A percentile compares a stretch with the other conserved stretches of the same genome.
Evolutionary conservation across 1,284 basidiomycete species (phyloP).

Genomic region (Ceratobasidium papillatum): DNA sequence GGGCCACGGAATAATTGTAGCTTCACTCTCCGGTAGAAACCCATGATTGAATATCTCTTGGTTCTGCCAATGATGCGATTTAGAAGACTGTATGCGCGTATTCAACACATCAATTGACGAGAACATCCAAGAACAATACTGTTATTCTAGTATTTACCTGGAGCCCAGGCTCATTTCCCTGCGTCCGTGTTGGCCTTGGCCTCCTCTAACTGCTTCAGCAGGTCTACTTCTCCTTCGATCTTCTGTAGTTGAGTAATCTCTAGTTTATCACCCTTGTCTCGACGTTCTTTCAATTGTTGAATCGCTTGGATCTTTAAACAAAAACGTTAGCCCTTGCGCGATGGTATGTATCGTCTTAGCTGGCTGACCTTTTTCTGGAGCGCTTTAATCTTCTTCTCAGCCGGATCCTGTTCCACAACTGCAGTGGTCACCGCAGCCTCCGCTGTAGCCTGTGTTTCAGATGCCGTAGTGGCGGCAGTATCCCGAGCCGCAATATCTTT

Average conservation of each 20-base stretch:
- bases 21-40: too few relatives aligned
- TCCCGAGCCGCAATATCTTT: slow-evolving; percentile 29
- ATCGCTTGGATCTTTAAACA: slow-evolving; percentile 29
- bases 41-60: too few relatives aligned
- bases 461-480: background rate
- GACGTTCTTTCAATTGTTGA: slow-evolving; percentile 24
- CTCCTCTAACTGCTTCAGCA: slow-evolving; percentile 29
- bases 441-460: background rate
- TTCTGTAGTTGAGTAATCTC: slow-evolving; percentile 32
- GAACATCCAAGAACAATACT: background rate
- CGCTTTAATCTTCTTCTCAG: slow-evolving; percentile 15
- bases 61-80: too few relatives aligned
- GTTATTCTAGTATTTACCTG: background rate
- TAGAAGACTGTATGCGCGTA: background rate
- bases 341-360: background rate
- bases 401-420: background rate
- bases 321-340: background rate
- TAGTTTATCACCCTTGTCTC: slow-evolving; percentile 33
- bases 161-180: background rate
- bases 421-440: background rate
- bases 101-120: background rate
- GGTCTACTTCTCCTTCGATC: slow-evolving; percentile 30
- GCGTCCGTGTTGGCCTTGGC: background rate
- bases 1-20: background rate
- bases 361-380: slow-evolving; percentile 24